Base-by-base conservation (phyloP, 1,139 yeast genomes). In the Nematodospora anomalae region DNA sequence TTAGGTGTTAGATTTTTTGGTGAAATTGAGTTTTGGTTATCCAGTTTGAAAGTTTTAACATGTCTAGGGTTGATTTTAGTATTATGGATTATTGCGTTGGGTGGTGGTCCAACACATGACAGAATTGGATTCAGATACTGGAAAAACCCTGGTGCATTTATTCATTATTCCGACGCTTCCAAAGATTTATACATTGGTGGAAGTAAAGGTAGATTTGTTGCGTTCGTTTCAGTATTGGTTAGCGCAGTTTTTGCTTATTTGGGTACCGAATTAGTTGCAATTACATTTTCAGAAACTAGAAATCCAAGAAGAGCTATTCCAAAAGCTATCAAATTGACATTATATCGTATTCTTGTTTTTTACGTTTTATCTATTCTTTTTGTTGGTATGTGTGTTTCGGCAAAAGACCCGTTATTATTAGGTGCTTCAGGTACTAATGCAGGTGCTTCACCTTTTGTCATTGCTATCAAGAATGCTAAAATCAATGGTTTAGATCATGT, bases 271-370 rank as follows among this genome's bases (percentile, higher is more conserved):
- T 67, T 83, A 50, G 59, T 65, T 44, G 74, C 73, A 46, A 77
- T 84, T 50, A 81, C 88, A 13, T 84, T 84, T 50, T 87, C 87
- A 42, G 95, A 85, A 63, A 81, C 89, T 42, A 70, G 74, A 47
- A 78, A 84, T 58, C 94, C 94, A 45, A 74, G 92, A 62, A 71
- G 74, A 51, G 75, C 83, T 43, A 81, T 85, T 47, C 92, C 92
- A 51, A 79, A 76, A 57, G 94, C 95, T 35, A 79, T 84, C 55
- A 81, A 71, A 56, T 70, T 82, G 58, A 84, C 89, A 16, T 79
- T 85, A 57, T 83, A 77, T 72, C 83, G 95, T 66, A 83, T 86
- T 49, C 60, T 82, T 41, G 55, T 85, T 36, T 85, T 86, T 55
- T 85, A 84, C 71, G 54, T 83, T 43, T 57, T 75, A 36, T 75